Base-by-base conservation (phyloP, 768 basidiomycete species). In the Gloeostereum incarnatum region DNA sequence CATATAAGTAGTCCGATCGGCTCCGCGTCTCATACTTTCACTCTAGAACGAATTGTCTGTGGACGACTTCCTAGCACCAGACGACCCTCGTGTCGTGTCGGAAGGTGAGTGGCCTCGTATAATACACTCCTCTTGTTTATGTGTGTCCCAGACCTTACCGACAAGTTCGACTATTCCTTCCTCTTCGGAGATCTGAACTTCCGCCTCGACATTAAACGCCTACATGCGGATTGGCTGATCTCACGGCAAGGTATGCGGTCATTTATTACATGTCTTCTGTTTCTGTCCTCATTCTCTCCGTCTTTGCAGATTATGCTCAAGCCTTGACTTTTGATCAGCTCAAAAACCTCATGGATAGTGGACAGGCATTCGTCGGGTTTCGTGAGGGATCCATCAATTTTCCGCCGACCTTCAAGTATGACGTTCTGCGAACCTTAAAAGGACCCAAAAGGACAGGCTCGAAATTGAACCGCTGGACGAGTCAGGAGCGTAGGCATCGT, bases 221-320 rank as follows among this genome's bases (percentile, higher is more conserved):
- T 93, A 9, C 93, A 97, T 52, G 92, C 92, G 3, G 93, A 97
- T 57, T 96, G 92, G 91, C 64, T 97, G 3, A 78, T 93, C 42
- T 76, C 86, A 18, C 74, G 77, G 24, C 78, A 80, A 65, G 86
- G 86, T 85, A 45, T 26, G 59, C 45, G n/a, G n/a, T n/a, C n/a
- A n/a, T n/a, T n/a, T n/a, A 14, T 3, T 5, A 24, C 14, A 23
- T 22, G 5, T 23, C 2, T 21, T 35, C 31, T 16, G 33, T n/a
- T 41, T 39, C 20, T 26, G 11, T 10, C 14, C 11, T 22, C 14
- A 2, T 31, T n/a, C 38, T 14, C 43, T 55, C 9, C 53, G 37
- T 19, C 10, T 25, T 17, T 38, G 3, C 46, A 89, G 89, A 93
- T 14, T 97, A 86, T 47, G 62, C 66, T 1, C 83, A 91, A 49